Evolutionary conservation across 2,329 filamentous ascomycete genomes (phyloP).

Genomic region (Penicillium olsonii): DNA sequence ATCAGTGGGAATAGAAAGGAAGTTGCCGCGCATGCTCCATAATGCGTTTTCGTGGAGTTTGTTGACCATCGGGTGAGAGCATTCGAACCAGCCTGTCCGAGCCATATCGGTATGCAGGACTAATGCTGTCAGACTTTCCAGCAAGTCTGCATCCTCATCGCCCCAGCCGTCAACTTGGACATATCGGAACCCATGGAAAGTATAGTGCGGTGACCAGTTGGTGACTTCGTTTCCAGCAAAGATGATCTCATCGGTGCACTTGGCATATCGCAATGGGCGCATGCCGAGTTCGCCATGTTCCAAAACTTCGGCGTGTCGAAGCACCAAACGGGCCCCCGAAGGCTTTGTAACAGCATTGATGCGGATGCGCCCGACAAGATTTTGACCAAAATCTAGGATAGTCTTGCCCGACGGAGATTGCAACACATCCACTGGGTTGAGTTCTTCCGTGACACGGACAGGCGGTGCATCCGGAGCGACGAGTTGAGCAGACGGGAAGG

Average conservation of each 20-base stretch:
- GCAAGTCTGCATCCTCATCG: neutral
- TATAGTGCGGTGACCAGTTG: conserved; percentile 51
- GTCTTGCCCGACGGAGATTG: conserved; percentile 47
- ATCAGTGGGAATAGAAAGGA: conserved; percentile 59
- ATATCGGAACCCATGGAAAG: conserved; percentile 58
- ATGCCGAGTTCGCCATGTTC: conserved; percentile 46
- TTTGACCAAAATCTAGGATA: conserved; percentile 61
- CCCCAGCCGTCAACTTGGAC: conserved; percentile 43
- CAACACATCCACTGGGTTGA: conserved; percentile 31
- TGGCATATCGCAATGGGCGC: conserved; percentile 48
- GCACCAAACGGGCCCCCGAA: too few relatives aligned
- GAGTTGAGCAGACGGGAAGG: conserved; percentile 36
- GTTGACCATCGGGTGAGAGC: conserved; percentile 55
- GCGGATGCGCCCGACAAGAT: conserved; percentile 55
- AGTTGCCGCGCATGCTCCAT: conserved; percentile 63
- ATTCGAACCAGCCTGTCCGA: conserved; percentile 53
- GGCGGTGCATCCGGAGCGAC: conserved; percentile 48
- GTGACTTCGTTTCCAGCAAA: conserved; percentile 28
- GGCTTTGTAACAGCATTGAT: conserved; percentile 30
- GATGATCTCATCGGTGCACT: conserved; percentile 45
- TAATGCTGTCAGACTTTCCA: conserved; percentile 35
- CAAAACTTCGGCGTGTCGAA: too few relatives aligned
- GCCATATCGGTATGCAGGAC: conserved; percentile 57
- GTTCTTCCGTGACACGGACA: conserved; percentile 39
- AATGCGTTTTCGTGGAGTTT: conserved; percentile 56